Base-by-base conservation (phyloP, 345 rosid genomes). In the Populus ilicifolia region DNA sequence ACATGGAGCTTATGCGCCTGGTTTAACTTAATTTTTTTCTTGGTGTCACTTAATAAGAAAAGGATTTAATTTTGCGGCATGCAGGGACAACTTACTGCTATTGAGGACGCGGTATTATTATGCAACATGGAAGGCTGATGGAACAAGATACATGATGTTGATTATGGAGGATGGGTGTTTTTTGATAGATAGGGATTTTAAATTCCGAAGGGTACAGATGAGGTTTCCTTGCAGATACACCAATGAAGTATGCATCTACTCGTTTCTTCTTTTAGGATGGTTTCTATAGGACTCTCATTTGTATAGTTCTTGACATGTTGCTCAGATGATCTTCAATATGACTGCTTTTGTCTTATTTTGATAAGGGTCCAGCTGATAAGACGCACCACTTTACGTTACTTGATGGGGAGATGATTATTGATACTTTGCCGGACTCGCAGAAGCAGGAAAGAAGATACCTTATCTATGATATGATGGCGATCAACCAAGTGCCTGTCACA, bases 41-140 rank as follows among this genome's bases (percentile, higher is more conserved):
- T 50, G 12, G 54, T 75, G 62, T 33, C 8, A 16, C 50, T 41
- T 41, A 23, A n/a, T 63, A 3, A 20, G 25, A 44, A 41, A 38
- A 35, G 36, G 43, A 9, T 67, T 44, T 73, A 38, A 66, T 39
- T 84, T 70, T 66, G 69, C 43, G n/a, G 67, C 38, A 48, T 86
- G 83, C 91, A 96, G 99, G 82, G 98, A 96, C 2, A 96, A 96
- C 79, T 84, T 96, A 76, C 98, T 90, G 84, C 87, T 93, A 46
- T 81, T 96, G 77, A 92, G 98, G 82, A 97, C 92, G 82, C 89
- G 97, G 2, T 96, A 96, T 84, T 96, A 96, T 82, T 93, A 92
- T 85, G 99, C 99, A 74, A 96, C 99, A 7, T 96, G 99, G 99
- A 96, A 96, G 83, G 99, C 99, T 75, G 99, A 93, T 84, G 99